Evolutionary conservation across 2,329 filamentous ascomycete species (phyloP).

Genomic region (Trichoderma lentiforme): DNA sequence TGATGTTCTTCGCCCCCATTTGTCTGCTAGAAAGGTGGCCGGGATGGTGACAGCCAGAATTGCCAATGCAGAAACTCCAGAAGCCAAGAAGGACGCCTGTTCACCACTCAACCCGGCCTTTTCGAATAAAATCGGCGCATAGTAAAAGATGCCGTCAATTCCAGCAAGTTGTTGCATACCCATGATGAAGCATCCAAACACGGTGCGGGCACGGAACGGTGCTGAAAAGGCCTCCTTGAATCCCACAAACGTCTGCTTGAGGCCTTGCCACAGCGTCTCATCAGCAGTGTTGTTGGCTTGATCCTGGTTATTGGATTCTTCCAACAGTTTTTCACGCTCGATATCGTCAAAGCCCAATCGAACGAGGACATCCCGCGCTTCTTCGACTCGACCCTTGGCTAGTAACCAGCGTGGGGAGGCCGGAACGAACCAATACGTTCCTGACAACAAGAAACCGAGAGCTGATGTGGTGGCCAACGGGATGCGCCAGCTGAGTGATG

Average conservation of each 20-base stretch:
- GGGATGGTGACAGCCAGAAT: constrained; percentile 55
- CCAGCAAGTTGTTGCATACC: constrained; percentile 58
- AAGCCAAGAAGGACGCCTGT: constrained; percentile 54
- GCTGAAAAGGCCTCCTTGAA: constrained; percentile 35
- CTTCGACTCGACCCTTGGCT: constrained; percentile 38
- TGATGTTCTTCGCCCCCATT: constrained; percentile 53
- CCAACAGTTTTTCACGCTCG: constrained; percentile 40
- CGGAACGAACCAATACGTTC: constrained; percentile 39
- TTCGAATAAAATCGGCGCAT: constrained; percentile 57
- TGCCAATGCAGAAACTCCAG: constrained; percentile 55
- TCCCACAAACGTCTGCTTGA: constrained; percentile 29
- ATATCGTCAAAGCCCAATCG: constrained; percentile 43
- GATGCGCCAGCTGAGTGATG: constrained; percentile 54
- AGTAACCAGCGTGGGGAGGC: constrained; percentile 57
- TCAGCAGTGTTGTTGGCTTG: not conserved
- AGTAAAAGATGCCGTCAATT: constrained; percentile 61
- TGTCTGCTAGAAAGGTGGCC: constrained; percentile 52
- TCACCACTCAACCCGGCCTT: constrained; percentile 55
- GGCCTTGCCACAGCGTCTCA: constrained; percentile 30
- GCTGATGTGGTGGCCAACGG: constrained; percentile 44
- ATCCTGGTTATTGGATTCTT: constrained; percentile 26
- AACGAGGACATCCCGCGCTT: constrained; percentile 40
- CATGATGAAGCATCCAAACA: constrained; percentile 56
- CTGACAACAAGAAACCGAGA: constrained; percentile 28
- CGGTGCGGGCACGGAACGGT: constrained; percentile 43